Conservation (phyloP, 805 yeast species). For the Nakazawaea molendinolei region DNA sequence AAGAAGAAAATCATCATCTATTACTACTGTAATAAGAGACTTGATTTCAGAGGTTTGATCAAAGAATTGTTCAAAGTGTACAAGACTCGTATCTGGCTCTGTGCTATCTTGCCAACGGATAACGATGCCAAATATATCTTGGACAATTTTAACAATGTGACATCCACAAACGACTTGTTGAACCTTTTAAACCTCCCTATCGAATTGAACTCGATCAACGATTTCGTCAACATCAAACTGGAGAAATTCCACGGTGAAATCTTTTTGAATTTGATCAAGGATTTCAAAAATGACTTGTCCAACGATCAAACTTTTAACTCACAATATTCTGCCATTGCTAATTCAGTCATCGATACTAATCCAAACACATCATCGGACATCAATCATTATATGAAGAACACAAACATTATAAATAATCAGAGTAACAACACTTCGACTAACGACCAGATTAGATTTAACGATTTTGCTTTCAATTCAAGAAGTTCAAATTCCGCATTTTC, state of each 20-base stretch:
- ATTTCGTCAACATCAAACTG: constrained; percentile 35
- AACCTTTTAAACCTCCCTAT: constrained; percentile 32
- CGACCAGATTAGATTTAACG: too few species aligned
- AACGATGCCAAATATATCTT: constrained; percentile 23
- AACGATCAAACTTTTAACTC: constrained; percentile 20
- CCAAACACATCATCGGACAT: background rate
- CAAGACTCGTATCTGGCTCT: constrained; percentile 78
- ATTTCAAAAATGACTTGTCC: constrained; percentile 33
- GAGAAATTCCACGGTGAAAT: constrained; percentile 47
- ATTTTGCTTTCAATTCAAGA: too few species aligned
- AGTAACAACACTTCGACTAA: too few species aligned
- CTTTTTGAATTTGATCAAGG: constrained; percentile 37
- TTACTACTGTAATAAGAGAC: constrained; percentile 55
- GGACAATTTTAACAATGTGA: constrained; percentile 20
- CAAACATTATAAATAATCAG: background rate
- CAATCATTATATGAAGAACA: background rate
- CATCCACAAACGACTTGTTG: constrained; percentile 22
- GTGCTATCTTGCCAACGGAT: constrained; percentile 53
- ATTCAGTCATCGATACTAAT: background rate
- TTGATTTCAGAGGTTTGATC: constrained; percentile 68
- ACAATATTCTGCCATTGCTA: too few species aligned
- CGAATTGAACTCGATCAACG: constrained; percentile 25
- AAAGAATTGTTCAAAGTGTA: constrained; percentile 69
- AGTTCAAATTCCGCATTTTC: too few species aligned
- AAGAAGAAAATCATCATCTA: constrained; percentile 71